These are phyloP conservation scores for Thalassiosira profunda DNA, from an alignment of 108 stramenopile species.

Conservation along the genomic window DNA sequence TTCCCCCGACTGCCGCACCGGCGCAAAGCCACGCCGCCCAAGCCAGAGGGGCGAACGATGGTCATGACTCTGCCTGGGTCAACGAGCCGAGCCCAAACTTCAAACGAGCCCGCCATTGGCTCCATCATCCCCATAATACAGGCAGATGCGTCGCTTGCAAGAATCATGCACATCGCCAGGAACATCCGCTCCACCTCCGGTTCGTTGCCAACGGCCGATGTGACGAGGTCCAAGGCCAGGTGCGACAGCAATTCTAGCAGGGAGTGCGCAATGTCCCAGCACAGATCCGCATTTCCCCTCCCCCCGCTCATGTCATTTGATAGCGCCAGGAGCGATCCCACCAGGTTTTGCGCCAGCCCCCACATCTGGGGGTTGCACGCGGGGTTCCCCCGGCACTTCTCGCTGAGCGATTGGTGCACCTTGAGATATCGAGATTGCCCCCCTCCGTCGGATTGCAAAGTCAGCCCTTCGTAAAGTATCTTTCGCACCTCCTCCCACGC, in stretches of 20 bases:
- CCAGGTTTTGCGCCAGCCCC: constrained; percentile 38
- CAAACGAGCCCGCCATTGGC: constrained; percentile 36
- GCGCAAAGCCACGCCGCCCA: constrained; percentile 22
- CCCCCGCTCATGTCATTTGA: not conserved
- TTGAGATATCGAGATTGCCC: constrained; percentile 18
- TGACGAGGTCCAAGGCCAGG: constrained; percentile 30
- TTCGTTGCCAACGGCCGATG: constrained; percentile 34
- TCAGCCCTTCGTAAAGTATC: constrained; percentile 33
- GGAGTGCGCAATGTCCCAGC: constrained; percentile 23
- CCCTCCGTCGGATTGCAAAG: not conserved
- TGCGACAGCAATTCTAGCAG: constrained; percentile 7
- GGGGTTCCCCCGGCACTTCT: too few relatives aligned
- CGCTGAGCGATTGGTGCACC: constrained; percentile 25
- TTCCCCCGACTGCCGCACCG: constrained; percentile 16
- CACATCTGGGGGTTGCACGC: constrained; percentile 32
- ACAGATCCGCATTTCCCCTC: constrained; percentile 10
- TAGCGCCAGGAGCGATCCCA: constrained; percentile 14
- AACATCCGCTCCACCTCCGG: constrained; percentile 41
- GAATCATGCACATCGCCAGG: constrained; percentile 19
- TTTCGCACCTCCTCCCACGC: constrained; percentile 27
- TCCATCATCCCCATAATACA: constrained; percentile 28
- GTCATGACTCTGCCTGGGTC: constrained; percentile 15
- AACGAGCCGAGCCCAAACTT: constrained; percentile 44
- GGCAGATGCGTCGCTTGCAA: constrained; percentile 11
- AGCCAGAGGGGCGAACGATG: constrained; percentile 27